Conservation (phyloP, 1,284 basidiomycete species). For the Pulchroboletus neoregius region DNA sequence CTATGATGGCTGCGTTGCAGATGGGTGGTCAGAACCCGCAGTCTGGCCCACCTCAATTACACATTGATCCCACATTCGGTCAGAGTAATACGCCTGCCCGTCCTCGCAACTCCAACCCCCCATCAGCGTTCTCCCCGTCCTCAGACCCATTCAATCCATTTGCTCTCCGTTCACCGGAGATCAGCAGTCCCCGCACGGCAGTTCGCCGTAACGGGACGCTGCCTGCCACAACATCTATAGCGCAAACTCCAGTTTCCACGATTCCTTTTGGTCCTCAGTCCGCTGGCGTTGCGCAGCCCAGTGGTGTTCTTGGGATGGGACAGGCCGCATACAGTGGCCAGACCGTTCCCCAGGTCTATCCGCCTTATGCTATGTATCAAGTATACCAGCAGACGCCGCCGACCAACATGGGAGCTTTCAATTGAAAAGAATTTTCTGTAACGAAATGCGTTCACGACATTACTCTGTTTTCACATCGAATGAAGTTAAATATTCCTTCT, state of each 20-base stretch:
- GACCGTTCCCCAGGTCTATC: slow-evolving; percentile 65
- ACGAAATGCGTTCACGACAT: slow-evolving; percentile 38
- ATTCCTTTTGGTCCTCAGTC: slow-evolving; percentile 60
- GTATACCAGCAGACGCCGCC: slow-evolving; percentile 69
- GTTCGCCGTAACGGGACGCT: slow-evolving; percentile 49
- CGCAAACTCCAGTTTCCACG: slow-evolving; percentile 40
- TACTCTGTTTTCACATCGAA: slow-evolving; percentile 34
- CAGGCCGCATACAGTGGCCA: slow-evolving; percentile 63
- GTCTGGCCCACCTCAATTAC: slow-evolving; percentile 68
- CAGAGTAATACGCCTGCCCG: slow-evolving; percentile 35
- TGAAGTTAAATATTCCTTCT: slow-evolving; percentile 35
- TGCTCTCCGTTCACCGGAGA: slow-evolving; percentile 59
- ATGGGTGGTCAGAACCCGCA: slow-evolving; percentile 83
- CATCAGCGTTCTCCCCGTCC: slow-evolving; percentile 56
- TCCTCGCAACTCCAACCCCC: slow-evolving; percentile 48
- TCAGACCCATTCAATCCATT: slow-evolving; percentile 76
- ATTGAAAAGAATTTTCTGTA: slow-evolving; percentile 45
- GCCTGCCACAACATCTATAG: slow-evolving; percentile 33
- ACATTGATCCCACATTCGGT: slow-evolving; percentile 62
- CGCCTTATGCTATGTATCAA: slow-evolving; percentile 73
- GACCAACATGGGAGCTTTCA: slow-evolving; percentile 71
- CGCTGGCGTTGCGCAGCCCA: slow-evolving; percentile 51
- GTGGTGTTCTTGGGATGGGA: slow-evolving; percentile 57
- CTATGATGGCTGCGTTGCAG: slow-evolving; percentile 84
- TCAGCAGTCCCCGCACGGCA: slow-evolving; percentile 44